Evolutionary conservation across 2,329 filamentous ascomycete species (phyloP), one percentile per base, ranked within the genome.

Genomic region (Ophiostoma triangulosporum): DNA sequence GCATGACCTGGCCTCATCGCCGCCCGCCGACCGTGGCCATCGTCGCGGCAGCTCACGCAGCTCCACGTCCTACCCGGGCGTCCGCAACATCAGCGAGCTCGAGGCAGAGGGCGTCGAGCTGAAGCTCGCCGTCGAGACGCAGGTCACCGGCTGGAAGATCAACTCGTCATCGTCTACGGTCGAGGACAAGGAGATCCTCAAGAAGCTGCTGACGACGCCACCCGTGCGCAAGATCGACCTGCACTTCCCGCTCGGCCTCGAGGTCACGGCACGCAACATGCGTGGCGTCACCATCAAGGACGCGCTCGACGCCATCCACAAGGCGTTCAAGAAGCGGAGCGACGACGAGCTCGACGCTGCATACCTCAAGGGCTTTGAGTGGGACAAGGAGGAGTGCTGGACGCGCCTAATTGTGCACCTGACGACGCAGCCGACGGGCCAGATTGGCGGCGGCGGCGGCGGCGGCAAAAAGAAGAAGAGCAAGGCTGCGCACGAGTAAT

Each of bases 211-310:
- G 61, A 84, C 86, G 62, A 83, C 73, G 57, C 91, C 91, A 48
- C 83, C 86, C 32, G 80, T 97, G 69, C 95, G 93, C 78, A 91
- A 88, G 74, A 91, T 97, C 70, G 89, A 95, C 70, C 77, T 97
- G 48, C 82, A 89, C 70, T 95, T 95, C 76, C 87, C 88, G 15
- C 75, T 94, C 52, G 91, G 91, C 51, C 78, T 93, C 54, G 83
- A 91, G 65, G 86, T 96, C 60, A 87, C 85, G 31, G 91, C 89
- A 65, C 81, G 91, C 64, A 97, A 96, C 71, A 73, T 90, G 63
- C 91, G 90, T 70, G 91, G 91, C 54, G 89, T 97, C 61, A 97
- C 91, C 54, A 91, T 97, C 76, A 96, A 96, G 76, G 91, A 97
- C 70, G 89, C 89, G 55, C 68, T 95, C 68, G 90, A 96, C 68